Evolutionary conservation across 1,284 basidiomycete species (phyloP).

Genomic region (Cutaneotrichosporon curvatum): DNA sequence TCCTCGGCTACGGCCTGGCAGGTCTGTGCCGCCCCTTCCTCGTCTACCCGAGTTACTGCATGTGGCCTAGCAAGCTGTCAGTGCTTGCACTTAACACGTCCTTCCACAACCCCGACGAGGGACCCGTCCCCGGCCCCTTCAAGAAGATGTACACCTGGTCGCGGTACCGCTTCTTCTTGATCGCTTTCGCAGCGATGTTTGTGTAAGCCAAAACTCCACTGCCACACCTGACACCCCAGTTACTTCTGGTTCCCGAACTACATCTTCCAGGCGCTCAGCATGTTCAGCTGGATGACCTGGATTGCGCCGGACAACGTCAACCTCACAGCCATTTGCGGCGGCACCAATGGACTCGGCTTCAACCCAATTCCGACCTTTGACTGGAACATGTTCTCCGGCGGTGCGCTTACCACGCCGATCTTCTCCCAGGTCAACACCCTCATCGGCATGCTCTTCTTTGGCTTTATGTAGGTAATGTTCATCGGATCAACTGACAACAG

Average conservation of each 20-base stretch:
- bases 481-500: no score
- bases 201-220: no score
- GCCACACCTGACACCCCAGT: not conserved
- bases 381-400: constrained; percentile 19
- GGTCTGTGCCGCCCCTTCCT: constrained; percentile 47
- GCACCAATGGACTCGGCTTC: constrained; percentile 28
- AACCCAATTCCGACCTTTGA: constrained; percentile 39
- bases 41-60: constrained; percentile 45
- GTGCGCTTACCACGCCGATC: constrained; percentile 25
- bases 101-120: constrained; percentile 30
- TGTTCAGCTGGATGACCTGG: constrained; percentile 58
- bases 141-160: constrained; percentile 25
- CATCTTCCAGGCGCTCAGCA: constrained; percentile 48
- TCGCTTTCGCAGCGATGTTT: constrained; percentile 28
- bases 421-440: constrained; percentile 33
- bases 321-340: constrained; percentile 16
- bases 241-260: constrained; percentile 47
- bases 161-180: constrained; percentile 34
- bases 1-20: constrained; percentile 49
- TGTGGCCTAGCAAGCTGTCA: constrained; percentile 44
- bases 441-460: constrained; percentile 19
- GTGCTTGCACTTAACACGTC: constrained; percentile 45
- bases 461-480: no score
- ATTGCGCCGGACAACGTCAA: constrained; percentile 48
- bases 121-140: constrained; percentile 31